Percentiles rank a stretch among this genome's conserved stretches.
These are phyloP conservation scores for Saccharomyces hybrid DNA, from an alignment of 1,139 yeast genomes.

Conservation along the genomic window DNA sequence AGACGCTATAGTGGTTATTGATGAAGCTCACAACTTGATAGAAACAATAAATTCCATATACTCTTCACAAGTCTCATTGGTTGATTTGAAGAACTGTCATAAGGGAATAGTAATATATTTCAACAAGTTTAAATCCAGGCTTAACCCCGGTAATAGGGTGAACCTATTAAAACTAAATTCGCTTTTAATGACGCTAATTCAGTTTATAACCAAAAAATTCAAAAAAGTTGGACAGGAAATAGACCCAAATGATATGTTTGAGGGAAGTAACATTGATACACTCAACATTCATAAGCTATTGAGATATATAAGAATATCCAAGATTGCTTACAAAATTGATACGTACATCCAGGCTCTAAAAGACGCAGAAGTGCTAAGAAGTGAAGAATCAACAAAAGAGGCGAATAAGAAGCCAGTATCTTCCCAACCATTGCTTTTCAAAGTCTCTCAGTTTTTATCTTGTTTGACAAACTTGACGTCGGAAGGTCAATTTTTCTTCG, in stretches of 20 bases:
- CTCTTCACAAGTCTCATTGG: conserved; percentile 49
- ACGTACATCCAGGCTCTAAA: conserved; percentile 44
- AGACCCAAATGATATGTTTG: conserved; percentile 44
- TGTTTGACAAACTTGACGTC: conserved; percentile 64
- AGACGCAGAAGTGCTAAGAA: conserved; percentile 17
- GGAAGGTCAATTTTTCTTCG: conserved; percentile 75
- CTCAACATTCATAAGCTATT: conserved; percentile 65
- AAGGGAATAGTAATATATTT: conserved; percentile 48
- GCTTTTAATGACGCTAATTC: conserved; percentile 44
- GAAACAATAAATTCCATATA: conserved; percentile 69
- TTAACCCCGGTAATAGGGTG: conserved; percentile 70
- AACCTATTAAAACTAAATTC: conserved; percentile 58
- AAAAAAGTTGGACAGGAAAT: conserved; percentile 48
- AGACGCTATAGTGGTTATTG: conserved; percentile 67
- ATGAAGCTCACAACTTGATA: conserved; percentile 85
- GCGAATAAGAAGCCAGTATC: conserved; percentile 9
- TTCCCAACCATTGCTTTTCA: conserved; percentile 51
- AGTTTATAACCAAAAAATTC: conserved; percentile 37
- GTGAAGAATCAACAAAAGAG: conserved; percentile 10
- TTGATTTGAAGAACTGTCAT: conserved; percentile 38
- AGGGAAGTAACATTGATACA: conserved; percentile 54
- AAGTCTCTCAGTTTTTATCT: conserved; percentile 57
- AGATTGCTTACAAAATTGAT: conserved; percentile 80
- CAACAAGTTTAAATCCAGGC: conserved; percentile 49
- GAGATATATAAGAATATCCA: conserved; percentile 54